phyloP scores from a whole-genome alignment of 371 early-diverging fungal genomes.

The Mortierella sp. region DNA sequence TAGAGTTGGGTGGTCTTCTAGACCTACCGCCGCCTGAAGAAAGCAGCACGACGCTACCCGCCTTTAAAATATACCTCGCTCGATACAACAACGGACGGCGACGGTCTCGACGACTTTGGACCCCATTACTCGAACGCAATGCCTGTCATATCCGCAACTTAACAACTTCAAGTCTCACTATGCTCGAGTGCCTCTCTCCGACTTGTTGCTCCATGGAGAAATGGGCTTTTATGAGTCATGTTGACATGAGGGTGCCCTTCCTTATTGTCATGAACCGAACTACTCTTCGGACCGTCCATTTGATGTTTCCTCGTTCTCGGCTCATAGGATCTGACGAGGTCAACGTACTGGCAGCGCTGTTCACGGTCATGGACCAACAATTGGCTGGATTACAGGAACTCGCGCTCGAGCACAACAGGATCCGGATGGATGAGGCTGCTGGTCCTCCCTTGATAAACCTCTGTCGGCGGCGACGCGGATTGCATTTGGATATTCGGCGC shows the following conservation, averaged over 20 bases:
- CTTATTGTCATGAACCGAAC: neutral
- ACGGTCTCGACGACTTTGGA: neutral
- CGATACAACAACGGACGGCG: neutral
- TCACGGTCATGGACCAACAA: conserved; percentile 10
- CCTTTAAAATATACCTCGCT: too few relatives aligned
- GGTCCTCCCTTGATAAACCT: neutral
- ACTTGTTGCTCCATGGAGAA: neutral
- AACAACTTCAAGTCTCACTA: neutral
- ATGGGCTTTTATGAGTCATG: neutral
- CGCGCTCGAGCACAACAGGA: neutral
- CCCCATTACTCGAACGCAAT: neutral
- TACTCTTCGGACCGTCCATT: neutral
- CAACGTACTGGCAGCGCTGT: neutral
- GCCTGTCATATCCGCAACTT: neutral
- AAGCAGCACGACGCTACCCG: too few relatives aligned
- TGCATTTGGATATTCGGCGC: neutral
- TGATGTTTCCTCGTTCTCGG: neutral
- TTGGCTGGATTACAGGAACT: neutral
- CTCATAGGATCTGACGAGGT: neutral
- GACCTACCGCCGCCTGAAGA: too few relatives aligned
- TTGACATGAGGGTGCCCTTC: neutral
- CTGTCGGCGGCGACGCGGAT: neutral
- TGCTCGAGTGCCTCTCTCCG: neutral
- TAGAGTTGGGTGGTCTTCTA: too few relatives aligned
- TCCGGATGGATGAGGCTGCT: neutral